These are phyloP conservation scores for Rhizopus sp. DNA, from an alignment of 371 early-diverging fungal genomes.

Conservation along the genomic window DNA sequence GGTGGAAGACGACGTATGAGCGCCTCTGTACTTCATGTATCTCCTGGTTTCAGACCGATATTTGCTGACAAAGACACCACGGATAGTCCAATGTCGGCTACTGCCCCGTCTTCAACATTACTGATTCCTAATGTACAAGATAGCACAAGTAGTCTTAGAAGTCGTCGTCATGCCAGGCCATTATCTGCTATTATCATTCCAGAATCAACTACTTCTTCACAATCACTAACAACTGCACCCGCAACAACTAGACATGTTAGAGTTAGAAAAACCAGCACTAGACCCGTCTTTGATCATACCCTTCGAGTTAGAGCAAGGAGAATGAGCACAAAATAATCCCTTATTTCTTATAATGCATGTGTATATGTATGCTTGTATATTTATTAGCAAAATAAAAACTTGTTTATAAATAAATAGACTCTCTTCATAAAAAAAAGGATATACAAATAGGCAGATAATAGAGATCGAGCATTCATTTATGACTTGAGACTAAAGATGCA, in stretches of 20 bases:
- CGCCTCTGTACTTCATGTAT: conserved; percentile 15
- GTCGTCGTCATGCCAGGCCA: conserved; percentile 17
- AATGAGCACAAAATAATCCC: conserved; percentile 26
- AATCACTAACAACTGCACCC: conserved; percentile 13
- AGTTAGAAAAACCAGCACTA: conserved; percentile 29
- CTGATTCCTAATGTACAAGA: background rate
- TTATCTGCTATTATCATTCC: conserved; percentile 25
- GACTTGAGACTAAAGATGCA: too few relatives aligned
- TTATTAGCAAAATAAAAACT: background rate
- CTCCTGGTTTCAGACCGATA: conserved; percentile 15
- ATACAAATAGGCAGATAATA: background rate
- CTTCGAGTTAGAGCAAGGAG: conserved; percentile 24
- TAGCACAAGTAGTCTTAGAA: background rate
- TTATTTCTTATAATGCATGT: background rate
- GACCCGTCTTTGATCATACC: conserved; percentile 29
- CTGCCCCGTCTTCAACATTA: conserved; percentile 6
- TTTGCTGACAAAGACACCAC: conserved; percentile 15
- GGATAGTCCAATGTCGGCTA: conserved; percentile 17
- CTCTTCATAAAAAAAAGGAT: background rate
- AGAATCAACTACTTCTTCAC: conserved; percentile 19
- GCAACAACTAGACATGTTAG: conserved; percentile 16
- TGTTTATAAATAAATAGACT: background rate
- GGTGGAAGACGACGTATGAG: conserved; percentile 25
- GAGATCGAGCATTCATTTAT: too few relatives aligned
- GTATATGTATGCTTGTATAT: background rate